Conservation (phyloP, 345 rosid genomes). For the Eucalyptus paniculata region DNA sequence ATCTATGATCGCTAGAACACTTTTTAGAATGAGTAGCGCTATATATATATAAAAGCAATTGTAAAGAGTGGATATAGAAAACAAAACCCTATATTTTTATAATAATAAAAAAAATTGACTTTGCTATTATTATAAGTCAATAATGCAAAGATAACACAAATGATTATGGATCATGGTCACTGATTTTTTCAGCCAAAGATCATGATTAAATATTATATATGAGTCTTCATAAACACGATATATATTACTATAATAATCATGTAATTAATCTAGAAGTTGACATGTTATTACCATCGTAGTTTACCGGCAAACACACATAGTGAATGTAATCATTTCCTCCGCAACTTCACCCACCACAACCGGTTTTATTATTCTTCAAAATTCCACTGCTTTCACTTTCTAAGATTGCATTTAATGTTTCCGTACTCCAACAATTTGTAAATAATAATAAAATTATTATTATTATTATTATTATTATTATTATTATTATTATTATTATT, state of each 20-base stretch:
- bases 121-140: not conserved
- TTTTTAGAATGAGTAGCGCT: not conserved
- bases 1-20: not conserved
- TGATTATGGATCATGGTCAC: not conserved
- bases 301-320: not conserved
- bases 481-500: no score
- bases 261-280: not conserved
- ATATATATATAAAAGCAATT: not conserved
- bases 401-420: not conserved
- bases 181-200: not conserved
- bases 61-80: not conserved
- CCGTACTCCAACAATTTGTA: not conserved
- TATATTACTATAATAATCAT: not conserved
- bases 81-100: not conserved
- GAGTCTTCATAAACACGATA: not conserved
- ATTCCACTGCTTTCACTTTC: not conserved
- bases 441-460: not conserved
- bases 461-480: no score
- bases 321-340: not conserved
- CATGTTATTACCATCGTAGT: not conserved
- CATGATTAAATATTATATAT: not conserved
- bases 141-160: not conserved
- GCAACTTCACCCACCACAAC: not conserved
- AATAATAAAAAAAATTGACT: not conserved
- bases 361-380: not conserved